phyloP scores from a whole-genome alignment of 495 filamentous ascomycete species.

The Annulohypoxylon maeteangense region DNA sequence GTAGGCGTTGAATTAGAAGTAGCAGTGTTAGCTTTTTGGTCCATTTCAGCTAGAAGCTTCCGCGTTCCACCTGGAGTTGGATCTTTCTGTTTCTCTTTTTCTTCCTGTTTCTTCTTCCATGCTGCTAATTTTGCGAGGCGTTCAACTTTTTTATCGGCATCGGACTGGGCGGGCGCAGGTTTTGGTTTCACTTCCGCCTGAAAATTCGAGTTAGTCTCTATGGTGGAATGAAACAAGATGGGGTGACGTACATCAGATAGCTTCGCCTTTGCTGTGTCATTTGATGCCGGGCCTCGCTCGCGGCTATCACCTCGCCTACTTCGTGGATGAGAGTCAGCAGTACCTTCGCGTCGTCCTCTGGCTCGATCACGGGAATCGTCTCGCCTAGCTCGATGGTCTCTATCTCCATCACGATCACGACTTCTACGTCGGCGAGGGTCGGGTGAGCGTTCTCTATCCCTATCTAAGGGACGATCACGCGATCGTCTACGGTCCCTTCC shows the following conservation, averaged over 20 bases:
- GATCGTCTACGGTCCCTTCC: slow-evolving; percentile 66
- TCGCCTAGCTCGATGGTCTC: slow-evolving; percentile 79
- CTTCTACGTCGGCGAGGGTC: slow-evolving; percentile 68
- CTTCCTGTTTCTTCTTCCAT: slow-evolving; percentile 90
- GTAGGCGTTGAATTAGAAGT: slow-evolving; percentile 66
- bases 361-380: slow-evolving; percentile 80
- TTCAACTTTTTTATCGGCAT: slow-evolving; percentile 87
- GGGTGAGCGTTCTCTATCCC: slow-evolving; percentile 65
- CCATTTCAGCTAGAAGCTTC: slow-evolving; percentile 78
- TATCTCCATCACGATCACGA: slow-evolving; percentile 65
- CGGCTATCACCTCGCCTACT: slow-evolving; percentile 74
- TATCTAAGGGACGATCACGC: slow-evolving; percentile 70
- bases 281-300: slow-evolving; percentile 60
- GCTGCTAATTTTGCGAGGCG: slow-evolving; percentile 85
- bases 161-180: slow-evolving; percentile 66
- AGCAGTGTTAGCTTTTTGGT: slow-evolving; percentile 71
- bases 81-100: slow-evolving; percentile 81
- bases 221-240: not conserved
- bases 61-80: slow-evolving; percentile 69
- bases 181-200: slow-evolving; percentile 63
- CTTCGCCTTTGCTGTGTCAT: slow-evolving; percentile 57
- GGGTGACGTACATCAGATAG: slow-evolving; percentile 61
- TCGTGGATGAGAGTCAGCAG: slow-evolving; percentile 77
- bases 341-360: slow-evolving; percentile 76
- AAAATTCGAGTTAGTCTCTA: slow-evolving; percentile 28